Base-by-base conservation (phyloP, 2,329 filamentous ascomycete species). In the Aspergillus candidus region DNA sequence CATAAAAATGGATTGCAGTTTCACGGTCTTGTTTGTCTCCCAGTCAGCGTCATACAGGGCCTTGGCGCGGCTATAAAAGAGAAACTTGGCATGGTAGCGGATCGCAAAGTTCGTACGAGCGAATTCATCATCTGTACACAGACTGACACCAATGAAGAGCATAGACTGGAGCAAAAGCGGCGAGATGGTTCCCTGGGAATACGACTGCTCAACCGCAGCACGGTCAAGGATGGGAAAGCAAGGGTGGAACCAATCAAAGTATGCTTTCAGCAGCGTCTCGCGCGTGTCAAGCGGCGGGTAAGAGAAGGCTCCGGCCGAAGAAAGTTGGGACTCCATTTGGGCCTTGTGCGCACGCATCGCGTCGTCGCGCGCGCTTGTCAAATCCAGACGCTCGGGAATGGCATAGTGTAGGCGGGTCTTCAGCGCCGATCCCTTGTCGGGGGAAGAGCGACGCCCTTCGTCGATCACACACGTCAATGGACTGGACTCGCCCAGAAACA, bases 181-280 rank as follows among this genome's bases (percentile, higher is more conserved):
- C 3, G 76, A 77, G 2, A 78, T 62, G 1, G 60, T 67, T 8
- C 67, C 65, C 8, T 64, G 60, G 6, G 58, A 58, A 32, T 75
- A 69, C 2, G 61, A 59, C 2, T 60, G 56, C 42, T 69, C 64
- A 7, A 77, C 60, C 0, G 70, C 67, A 1, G 61, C 60, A 4
- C 73, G 68, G 49, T 79, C 74, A 1, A 80, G 51, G 11, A 80
- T 68, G 0, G 77, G 75, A 38, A 78, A 80, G 42, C 73, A 74
- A 0, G 77, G 75, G 49, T 80, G 77, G 41, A 78, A 79, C 70
- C 75, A 77, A 15, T 66, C 62, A 43, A 80, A 79, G 58, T 78
- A 80, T 0, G 75, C 75, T 13, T 69, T 61, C 1, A 79, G 53
- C 0, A 76, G 62, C 1, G 65, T 65, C 4, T 72, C 60, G 34